These are phyloP conservation scores for Talaromyces sp. DNA, from an alignment of 2,329 filamentous ascomycete genomes.

Conservation along the genomic window DNA sequence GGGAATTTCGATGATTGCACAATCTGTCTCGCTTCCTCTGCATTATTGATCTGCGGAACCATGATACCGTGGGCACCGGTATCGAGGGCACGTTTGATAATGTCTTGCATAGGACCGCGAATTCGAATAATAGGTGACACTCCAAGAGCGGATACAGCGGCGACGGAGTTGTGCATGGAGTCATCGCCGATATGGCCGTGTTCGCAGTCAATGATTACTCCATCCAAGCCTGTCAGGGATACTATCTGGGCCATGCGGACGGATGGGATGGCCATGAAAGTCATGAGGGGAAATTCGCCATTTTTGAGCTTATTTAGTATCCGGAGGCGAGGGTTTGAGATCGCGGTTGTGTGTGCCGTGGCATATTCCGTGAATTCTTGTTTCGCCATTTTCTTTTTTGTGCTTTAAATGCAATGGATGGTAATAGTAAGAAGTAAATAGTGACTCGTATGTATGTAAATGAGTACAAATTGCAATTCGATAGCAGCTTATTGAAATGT, in stretches of 20 bases:
- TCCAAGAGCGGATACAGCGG: constrained; percentile 41
- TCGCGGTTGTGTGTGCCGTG: constrained; percentile 14
- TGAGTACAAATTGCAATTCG: background rate
- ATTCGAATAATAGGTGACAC: constrained; percentile 47
- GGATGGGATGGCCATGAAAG: constrained; percentile 49
- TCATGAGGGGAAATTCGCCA: constrained; percentile 45
- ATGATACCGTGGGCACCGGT: constrained; percentile 58
- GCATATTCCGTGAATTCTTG: background rate
- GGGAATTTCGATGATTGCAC: constrained; percentile 55
- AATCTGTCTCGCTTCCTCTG: constrained; percentile 51
- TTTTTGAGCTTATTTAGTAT: constrained; percentile 45
- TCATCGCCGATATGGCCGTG: constrained; percentile 11
- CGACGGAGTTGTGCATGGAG: constrained; percentile 54
- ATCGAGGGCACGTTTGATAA: constrained; percentile 50
- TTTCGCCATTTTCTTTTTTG: background rate
- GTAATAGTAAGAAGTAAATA: background rate
- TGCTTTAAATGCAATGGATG: background rate
- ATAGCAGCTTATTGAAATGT: background rate
- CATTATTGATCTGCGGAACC: constrained; percentile 53
- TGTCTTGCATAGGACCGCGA: constrained; percentile 17
- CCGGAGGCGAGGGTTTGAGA: constrained; percentile 42
- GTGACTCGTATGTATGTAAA: background rate
- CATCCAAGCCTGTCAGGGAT: constrained; percentile 60
- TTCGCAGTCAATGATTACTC: constrained; percentile 41
- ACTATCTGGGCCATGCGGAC: constrained; percentile 52